Base-by-base conservation (phyloP, 441 rosid genomes). In the Eruca vesicaria region DNA sequence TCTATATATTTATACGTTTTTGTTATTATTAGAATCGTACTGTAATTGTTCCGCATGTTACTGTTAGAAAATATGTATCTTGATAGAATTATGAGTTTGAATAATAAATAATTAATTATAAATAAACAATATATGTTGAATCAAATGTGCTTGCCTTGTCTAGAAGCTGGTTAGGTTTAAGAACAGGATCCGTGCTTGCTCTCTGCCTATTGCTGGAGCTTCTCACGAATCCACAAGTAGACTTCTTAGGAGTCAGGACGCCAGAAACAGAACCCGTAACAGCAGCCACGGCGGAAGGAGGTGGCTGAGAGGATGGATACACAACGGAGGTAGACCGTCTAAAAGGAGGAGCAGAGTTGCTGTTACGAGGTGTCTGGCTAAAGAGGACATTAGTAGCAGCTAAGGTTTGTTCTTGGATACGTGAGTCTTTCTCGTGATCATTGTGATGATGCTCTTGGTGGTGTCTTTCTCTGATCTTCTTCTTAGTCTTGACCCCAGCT, bases 311-410 rank as follows among this genome's bases (percentile, higher is more conserved):
- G 32, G 78, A 56, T 2, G 78, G 78, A 61, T 79, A 79, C 7
- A 74, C 79, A 26, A 79, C 82, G 28, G 82, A 79, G 52, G 82
- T 79, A 23, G 82, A 79, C n/a, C 82, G 78, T 52, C 82, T 10
- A 32, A 74, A 79, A n/a, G 82, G 72, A 69, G 78, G 78, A 73
- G 70, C 75, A 58, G 82, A 79, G 65, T 74, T 79, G 45, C 82
- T 79, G 52, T 38, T 79, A 36, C 82, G 78, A 16, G 82, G 82
- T 23, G 82, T 79, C 26, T 74, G 82, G 43, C 75, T 79, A 38
- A 79, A 79, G 63, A 79, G 79, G 1, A 79, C 53, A 74, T 79
- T 79, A 1, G 81, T 78, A 11, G 82, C 82, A 2, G 82, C 79
- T 16, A 79, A 43, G 4, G 78, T 79, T 58, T 74, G 72, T 28